Percentiles rank a stretch among this genome's conserved stretches.
phyloP scores from a whole-genome alignment of 441 rosid species.

The Hura crepitans region DNA sequence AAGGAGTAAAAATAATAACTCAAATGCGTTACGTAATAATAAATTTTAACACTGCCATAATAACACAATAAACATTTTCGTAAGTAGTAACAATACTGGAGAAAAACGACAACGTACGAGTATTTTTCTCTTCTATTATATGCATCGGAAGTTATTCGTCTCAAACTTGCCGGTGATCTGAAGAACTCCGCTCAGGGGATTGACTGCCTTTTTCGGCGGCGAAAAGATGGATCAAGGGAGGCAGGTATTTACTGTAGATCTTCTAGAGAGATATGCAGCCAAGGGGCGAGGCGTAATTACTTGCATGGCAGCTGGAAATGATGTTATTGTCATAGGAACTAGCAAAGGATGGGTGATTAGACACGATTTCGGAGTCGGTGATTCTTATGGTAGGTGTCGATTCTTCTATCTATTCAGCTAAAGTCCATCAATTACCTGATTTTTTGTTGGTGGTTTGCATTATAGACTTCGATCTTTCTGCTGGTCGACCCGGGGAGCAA shows the following conservation, averaged over 20 bases:
- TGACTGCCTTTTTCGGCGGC: neutral
- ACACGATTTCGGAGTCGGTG: conserved; percentile 87
- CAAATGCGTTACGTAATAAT: no score
- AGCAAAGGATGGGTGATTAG: conserved; percentile 94
- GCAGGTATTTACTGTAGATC: conserved; percentile 87
- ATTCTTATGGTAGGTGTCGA: conserved; percentile 46
- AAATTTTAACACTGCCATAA: no score
- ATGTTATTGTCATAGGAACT: conserved; percentile 87
- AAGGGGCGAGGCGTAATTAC: conserved; percentile 88
- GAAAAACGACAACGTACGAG: neutral
- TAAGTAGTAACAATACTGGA: no score
- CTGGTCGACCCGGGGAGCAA: conserved; percentile 84
- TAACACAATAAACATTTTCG: no score
- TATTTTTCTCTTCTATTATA: neutral
- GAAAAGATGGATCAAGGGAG: conserved; percentile 63
- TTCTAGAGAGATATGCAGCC: conserved; percentile 81
- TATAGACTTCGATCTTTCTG: conserved; percentile 84
- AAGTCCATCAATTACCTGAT: neutral
- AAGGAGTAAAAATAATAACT: no score
- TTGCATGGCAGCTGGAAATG: conserved; percentile 98
- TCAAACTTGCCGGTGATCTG: neutral
- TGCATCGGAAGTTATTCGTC: no score
- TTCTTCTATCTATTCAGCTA: neutral
- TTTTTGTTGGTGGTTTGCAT: conserved; percentile 5
- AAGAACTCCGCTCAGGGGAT: neutral